Percentiles rank a stretch among this genome's conserved stretches.
Conservation (phyloP, 257 asterid species). For the Apocynum venetum region DNA sequence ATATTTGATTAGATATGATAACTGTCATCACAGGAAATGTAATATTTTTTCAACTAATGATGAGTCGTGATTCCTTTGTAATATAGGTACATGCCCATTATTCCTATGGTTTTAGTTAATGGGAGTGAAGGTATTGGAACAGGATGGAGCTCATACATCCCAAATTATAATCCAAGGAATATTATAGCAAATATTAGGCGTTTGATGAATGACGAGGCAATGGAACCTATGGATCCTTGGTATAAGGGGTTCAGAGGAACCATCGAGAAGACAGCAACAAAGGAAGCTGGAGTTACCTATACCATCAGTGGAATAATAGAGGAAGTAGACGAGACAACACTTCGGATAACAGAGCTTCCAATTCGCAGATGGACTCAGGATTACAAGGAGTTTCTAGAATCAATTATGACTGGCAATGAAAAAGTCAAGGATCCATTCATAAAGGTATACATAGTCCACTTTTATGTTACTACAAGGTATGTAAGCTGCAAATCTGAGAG, state of each 20-base stretch:
- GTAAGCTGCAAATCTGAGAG: slow-evolving; percentile 6
- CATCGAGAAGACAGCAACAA: slow-evolving; percentile 62
- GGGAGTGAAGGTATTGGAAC: slow-evolving; percentile 99
- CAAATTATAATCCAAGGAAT: slow-evolving; percentile 86
- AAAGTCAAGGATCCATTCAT: slow-evolving; percentile 80
- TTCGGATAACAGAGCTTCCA: slow-evolving; percentile 82
- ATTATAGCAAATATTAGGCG: slow-evolving; percentile 70
- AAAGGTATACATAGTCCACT: slow-evolving; percentile 39
- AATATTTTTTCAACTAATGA: slow-evolving; percentile 2
- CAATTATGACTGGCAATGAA: slow-evolving; percentile 60
- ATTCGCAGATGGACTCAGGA: slow-evolving; percentile 89
- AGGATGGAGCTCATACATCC: slow-evolving; percentile 90
- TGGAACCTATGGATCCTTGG: slow-evolving; percentile 93
- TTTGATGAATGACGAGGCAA: slow-evolving; percentile 62
- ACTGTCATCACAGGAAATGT: neutral
- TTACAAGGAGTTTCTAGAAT: slow-evolving; percentile 84
- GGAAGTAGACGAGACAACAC: slow-evolving; percentile 60
- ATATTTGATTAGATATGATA: neutral
- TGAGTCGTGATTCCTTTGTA: slow-evolving; percentile 14
- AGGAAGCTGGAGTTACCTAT: slow-evolving; percentile 61
- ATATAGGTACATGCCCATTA: slow-evolving; percentile 76
- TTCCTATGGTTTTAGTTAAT: slow-evolving; percentile 87
- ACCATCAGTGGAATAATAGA: slow-evolving; percentile 67
- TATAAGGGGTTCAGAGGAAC: slow-evolving; percentile 79
- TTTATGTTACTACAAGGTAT: neutral